Evolutionary conservation across 768 basidiomycete species (phyloP).

Genomic region (Hygrophoropsis aurantiaca): DNA sequence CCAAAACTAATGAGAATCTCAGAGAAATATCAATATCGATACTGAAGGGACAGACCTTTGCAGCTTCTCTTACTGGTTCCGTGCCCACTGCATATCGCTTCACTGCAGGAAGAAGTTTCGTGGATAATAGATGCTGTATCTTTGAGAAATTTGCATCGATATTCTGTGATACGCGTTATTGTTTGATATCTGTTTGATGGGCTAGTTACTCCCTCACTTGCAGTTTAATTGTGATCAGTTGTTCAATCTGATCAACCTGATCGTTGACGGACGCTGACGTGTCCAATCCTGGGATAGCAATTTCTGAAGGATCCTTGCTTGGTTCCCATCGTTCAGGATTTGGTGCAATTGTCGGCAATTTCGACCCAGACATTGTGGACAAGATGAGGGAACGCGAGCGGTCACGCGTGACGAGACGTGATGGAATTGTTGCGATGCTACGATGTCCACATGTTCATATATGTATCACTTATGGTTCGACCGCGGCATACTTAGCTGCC

Average conservation of each 20-base stretch:
- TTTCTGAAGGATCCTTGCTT: constrained; percentile 58
- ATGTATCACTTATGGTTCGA: too few species aligned
- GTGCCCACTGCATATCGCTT: constrained; percentile 87
- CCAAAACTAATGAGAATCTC: constrained; percentile 73
- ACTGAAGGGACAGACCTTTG: constrained; percentile 58
- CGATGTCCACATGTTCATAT: too few species aligned
- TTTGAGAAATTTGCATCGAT: constrained; percentile 92
- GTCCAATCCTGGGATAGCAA: constrained; percentile 73
- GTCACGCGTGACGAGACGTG: constrained; percentile 20
- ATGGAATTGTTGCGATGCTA: too few species aligned
- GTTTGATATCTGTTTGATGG: constrained; percentile 1
- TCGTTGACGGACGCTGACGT: constrained; percentile 65
- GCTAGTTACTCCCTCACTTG: constrained; percentile 51
- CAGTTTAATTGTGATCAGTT: constrained; percentile 87
- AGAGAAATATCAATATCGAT: not conserved
- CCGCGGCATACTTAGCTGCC: too few species aligned
- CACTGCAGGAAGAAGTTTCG: constrained; percentile 80
- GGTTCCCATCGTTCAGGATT: constrained; percentile 71
- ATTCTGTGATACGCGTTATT: constrained; percentile 47
- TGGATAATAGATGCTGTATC: constrained; percentile 83
- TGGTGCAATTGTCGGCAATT: constrained; percentile 49
- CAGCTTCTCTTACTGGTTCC: constrained; percentile 86
- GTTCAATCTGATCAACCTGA: constrained; percentile 95
- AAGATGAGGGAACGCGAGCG: constrained; percentile 7
- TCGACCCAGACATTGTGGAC: constrained; percentile 8